Percentiles rank a stretch among this genome's conserved stretches.
Evolutionary conservation across 2,329 filamentous ascomycete genomes (phyloP).

Genomic region (Celoporthe dispersa): DNA sequence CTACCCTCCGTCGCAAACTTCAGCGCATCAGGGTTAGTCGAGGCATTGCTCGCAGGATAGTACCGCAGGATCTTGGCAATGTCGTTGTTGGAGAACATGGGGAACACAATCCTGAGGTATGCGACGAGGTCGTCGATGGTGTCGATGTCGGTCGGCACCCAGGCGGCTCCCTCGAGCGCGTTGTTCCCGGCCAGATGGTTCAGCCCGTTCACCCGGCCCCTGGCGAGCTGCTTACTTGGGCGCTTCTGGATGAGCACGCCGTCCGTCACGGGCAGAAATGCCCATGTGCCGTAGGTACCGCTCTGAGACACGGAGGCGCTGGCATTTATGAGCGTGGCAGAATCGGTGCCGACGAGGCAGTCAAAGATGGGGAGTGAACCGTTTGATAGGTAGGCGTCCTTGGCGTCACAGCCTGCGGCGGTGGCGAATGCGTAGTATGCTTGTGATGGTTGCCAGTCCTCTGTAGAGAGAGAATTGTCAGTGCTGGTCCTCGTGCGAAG

Average conservation of each 20-base stretch:
- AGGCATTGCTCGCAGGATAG: slow-evolving; percentile 14
- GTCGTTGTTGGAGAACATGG: slow-evolving; percentile 20
- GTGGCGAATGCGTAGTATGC: slow-evolving; percentile 16
- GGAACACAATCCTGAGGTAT: slow-evolving; percentile 4
- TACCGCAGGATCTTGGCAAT: slow-evolving; percentile 13
- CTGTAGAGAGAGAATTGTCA: background rate
- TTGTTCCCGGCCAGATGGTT: slow-evolving; percentile 10
- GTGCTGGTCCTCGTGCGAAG: background rate
- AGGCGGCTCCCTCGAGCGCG: slow-evolving; percentile 14
- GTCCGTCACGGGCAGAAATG: slow-evolving; percentile 14
- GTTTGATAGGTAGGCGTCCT: background rate
- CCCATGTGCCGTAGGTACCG: slow-evolving; percentile 6
- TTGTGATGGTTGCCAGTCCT: slow-evolving; percentile 22
- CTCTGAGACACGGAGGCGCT: slow-evolving; percentile 14
- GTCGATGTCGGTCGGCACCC: background rate
- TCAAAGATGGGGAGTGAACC: slow-evolving; percentile 16
- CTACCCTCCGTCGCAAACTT: slow-evolving; percentile 12
- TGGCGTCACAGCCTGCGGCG: slow-evolving; percentile 12
- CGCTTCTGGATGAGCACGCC: slow-evolving; percentile 3
- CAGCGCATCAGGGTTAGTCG: background rate
- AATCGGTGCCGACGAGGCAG: slow-evolving; percentile 14
- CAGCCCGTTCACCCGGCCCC: slow-evolving; percentile 10
- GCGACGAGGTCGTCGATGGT: slow-evolving; percentile 7
- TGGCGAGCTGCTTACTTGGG: slow-evolving; percentile 14
- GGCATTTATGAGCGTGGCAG: slow-evolving; percentile 7